Evolutionary conservation across 1,284 basidiomycete species (phyloP).

Genomic region (Porodaedalea pini): DNA sequence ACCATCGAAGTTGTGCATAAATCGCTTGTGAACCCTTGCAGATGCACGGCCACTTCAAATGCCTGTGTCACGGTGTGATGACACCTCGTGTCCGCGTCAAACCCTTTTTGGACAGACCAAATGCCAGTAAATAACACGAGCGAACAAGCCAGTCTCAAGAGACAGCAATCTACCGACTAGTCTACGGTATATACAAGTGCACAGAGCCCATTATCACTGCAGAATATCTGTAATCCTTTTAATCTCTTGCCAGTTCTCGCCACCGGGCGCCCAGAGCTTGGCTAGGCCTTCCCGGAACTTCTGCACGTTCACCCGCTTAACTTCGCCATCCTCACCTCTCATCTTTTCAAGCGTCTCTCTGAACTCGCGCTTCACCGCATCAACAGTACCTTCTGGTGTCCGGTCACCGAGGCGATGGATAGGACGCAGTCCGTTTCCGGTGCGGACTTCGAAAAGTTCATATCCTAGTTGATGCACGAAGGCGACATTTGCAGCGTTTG

Average conservation of each 20-base stretch:
- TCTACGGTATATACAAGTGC: too few relatives aligned
- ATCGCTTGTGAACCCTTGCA: too few relatives aligned
- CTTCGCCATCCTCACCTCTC: conserved; percentile 8
- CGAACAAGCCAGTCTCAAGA: too few relatives aligned
- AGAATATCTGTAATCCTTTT: conserved; percentile 6
- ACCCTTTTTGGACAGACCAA: too few relatives aligned
- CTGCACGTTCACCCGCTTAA: conserved; percentile 10
- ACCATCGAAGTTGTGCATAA: too few relatives aligned
- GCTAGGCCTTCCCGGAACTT: conserved; percentile 6
- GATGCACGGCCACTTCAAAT: too few relatives aligned
- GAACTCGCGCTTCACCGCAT: conserved; percentile 3
- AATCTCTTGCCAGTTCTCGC: conserved; percentile 8
- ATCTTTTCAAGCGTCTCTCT: not conserved
- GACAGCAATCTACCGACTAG: too few relatives aligned
- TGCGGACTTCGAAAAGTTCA: conserved; percentile 30
- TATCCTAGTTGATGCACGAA: conserved; percentile 26
- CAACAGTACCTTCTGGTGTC: conserved; percentile 6
- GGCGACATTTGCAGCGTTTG: conserved; percentile 25
- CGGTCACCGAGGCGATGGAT: conserved; percentile 13
- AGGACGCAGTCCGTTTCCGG: conserved; percentile 25
- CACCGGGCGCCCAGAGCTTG: conserved; percentile 10
- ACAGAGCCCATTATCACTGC: too few relatives aligned
- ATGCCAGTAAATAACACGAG: too few relatives aligned
- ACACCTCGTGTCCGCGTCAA: too few relatives aligned
- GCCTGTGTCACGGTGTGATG: too few relatives aligned